These are phyloP conservation scores for Apiospora kogelbergensis DNA, from an alignment of 2,329 filamentous ascomycete genomes.

Conservation along the genomic window DNA sequence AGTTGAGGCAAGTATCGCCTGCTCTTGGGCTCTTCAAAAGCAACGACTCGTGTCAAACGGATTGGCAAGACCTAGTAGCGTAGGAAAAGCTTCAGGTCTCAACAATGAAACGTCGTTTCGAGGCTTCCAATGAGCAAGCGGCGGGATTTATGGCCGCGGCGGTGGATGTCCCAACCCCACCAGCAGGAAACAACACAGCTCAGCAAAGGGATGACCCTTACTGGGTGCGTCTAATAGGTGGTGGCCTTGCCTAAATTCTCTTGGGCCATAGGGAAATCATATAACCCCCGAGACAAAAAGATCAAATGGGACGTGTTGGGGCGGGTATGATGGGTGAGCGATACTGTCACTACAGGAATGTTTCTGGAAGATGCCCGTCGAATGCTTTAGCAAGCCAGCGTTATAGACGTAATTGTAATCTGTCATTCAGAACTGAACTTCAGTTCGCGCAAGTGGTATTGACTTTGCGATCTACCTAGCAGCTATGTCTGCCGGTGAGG, in stretches of 20 bases:
- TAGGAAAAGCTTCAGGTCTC: neutral
- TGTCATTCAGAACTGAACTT: slow-evolving; percentile 8
- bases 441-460: slow-evolving; percentile 9
- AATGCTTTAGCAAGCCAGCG: neutral
- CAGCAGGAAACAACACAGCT: too few relatives aligned
- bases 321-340: neutral
- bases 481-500: slow-evolving; percentile 7
- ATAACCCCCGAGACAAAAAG: too few relatives aligned
- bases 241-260: too few relatives aligned
- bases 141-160: neutral
- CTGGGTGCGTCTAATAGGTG: too few relatives aligned
- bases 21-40: neutral
- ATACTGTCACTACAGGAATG: neutral
- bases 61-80: neutral
- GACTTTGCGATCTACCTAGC: neutral
- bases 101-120: neutral
- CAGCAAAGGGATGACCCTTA: too few relatives aligned
- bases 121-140: neutral
- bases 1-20: neutral
- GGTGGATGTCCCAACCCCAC: neutral
- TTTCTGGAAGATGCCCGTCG: neutral
- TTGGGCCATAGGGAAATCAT: too few relatives aligned
- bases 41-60: neutral
- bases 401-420: neutral
- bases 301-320: neutral